Percentiles rank a stretch among this genome's conserved stretches.
These are phyloP conservation scores for Rhododendron henanense DNA, from an alignment of 148 eudicot genomes.

Conservation along the genomic window DNA sequence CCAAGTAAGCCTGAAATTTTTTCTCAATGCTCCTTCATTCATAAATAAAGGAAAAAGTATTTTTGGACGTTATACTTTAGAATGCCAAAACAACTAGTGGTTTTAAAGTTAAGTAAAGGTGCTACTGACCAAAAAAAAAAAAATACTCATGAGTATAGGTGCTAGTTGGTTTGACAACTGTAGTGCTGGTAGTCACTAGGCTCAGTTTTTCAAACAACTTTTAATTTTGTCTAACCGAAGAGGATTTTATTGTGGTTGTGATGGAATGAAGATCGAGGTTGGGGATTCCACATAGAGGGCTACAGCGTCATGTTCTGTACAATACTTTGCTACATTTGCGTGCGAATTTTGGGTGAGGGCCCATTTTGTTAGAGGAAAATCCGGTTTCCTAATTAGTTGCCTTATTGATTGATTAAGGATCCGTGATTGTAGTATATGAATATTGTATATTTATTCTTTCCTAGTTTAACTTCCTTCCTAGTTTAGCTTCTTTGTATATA, in stretches of 20 bases:
- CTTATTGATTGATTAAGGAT: too few relatives aligned
- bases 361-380: not conserved
- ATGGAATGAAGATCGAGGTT: constrained; percentile 6
- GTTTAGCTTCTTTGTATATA: too few relatives aligned
- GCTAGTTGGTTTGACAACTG: not conserved
- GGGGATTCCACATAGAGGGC: constrained; percentile 9
- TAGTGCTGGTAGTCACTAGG: not conserved
- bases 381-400: too few relatives aligned
- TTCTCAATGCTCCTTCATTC: not conserved
- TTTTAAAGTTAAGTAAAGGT: too few relatives aligned
- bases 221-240: not conserved
- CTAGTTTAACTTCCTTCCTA: too few relatives aligned
- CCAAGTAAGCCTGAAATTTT: not conserved
- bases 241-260: not conserved
- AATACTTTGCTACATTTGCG: not conserved
- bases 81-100: too few relatives aligned
- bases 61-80: not conserved
- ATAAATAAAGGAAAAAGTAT: too few relatives aligned
- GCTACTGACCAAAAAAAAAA: not conserved
- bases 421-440: too few relatives aligned
- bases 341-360: not conserved
- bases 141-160: too few relatives aligned
- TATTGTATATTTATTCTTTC: too few relatives aligned
- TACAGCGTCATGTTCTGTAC: not conserved
- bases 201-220: not conserved